Percentiles rank a stretch among this genome's conserved stretches.
Evolutionary conservation across 352 stramenopile species (phyloP).

Genomic region (Saprolegnia parasitica): DNA sequence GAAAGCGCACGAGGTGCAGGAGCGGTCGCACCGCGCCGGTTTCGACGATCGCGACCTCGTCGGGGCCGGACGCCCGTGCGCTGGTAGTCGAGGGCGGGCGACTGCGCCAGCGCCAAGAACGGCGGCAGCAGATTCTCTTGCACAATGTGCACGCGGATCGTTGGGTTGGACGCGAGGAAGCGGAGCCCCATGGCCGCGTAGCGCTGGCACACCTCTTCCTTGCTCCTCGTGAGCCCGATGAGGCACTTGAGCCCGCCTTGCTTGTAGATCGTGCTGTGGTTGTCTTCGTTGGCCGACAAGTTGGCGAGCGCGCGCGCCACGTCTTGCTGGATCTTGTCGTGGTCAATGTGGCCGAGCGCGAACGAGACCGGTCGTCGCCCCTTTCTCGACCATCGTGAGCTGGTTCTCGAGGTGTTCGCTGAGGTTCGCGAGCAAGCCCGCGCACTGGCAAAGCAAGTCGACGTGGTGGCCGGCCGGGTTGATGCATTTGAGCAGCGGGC

Average conservation of each 20-base stretch:
- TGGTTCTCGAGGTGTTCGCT: slow-evolving; percentile 90
- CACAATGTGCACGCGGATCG: slow-evolving; percentile 91
- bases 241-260: slow-evolving; percentile 89
- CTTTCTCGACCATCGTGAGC: slow-evolving; percentile 88
- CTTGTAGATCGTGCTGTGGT: slow-evolving; percentile 89
- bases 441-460: slow-evolving; percentile 91
- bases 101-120: slow-evolving; percentile 91
- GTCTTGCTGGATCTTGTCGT: slow-evolving; percentile 93
- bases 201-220: slow-evolving; percentile 89
- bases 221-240: slow-evolving; percentile 80
- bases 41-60: slow-evolving; percentile 89
- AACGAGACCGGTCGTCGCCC: slow-evolving; percentile 79
- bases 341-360: slow-evolving; percentile 63
- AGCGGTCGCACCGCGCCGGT: slow-evolving; percentile 89
- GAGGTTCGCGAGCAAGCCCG: slow-evolving; percentile 91
- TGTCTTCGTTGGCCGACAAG: slow-evolving; percentile 92
- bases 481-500: slow-evolving; percentile 85
- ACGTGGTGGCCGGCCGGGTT: slow-evolving; percentile 62
- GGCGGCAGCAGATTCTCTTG: slow-evolving; percentile 85
- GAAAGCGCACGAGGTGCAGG: slow-evolving; percentile 92
- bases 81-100: slow-evolving; percentile 85
- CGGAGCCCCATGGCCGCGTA: slow-evolving; percentile 94
- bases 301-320: slow-evolving; percentile 90
- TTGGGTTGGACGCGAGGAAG: slow-evolving; percentile 91
- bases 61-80: slow-evolving; percentile 77